These are phyloP conservation scores for Chlamydomonas asymmetrica DNA, from an alignment of 139 green algal genomes.

Conservation along the genomic window DNA sequence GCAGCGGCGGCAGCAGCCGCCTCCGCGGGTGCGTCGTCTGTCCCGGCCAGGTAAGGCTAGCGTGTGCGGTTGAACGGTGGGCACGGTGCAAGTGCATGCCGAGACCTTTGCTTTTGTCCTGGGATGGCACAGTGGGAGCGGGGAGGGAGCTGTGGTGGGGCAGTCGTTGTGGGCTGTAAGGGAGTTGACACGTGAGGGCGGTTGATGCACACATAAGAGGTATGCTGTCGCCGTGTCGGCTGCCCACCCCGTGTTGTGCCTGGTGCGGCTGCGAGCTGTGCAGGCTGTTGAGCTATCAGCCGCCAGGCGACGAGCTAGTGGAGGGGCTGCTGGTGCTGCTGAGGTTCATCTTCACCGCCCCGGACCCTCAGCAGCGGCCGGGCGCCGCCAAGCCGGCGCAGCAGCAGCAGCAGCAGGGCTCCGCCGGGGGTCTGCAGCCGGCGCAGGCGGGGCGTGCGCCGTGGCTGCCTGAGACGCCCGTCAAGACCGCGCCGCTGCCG, in stretches of 20 bases:
- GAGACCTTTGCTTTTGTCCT: no score
- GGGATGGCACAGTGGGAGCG: background rate
- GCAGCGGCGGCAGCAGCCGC: no score
- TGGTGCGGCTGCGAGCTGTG: background rate
- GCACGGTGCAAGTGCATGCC: no score
- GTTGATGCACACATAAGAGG: no score
- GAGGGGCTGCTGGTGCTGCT: slow-evolving; percentile 59
- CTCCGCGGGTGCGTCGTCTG: no score
- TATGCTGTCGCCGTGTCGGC: no score
- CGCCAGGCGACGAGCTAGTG: slow-evolving; percentile 67
- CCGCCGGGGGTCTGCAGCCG: slow-evolving; percentile 15
- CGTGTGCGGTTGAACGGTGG: no score
- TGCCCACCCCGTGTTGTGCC: background rate
- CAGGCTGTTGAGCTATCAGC: slow-evolving; percentile 55
- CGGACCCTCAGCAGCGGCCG: background rate
- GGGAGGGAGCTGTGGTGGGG: background rate
- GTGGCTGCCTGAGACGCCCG: slow-evolving; percentile 58
- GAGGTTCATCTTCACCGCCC: slow-evolving; percentile 34
- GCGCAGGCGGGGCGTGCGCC: slow-evolving; percentile 45
- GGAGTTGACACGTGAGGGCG: background rate
- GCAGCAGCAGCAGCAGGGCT: background rate
- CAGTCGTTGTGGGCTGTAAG: background rate
- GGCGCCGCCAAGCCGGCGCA: background rate
- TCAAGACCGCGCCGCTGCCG: slow-evolving; percentile 37
- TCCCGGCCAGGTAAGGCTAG: no score